Evolutionary conservation across 306 rosid species (phyloP).

Genomic region (Luffa acutangula): DNA sequence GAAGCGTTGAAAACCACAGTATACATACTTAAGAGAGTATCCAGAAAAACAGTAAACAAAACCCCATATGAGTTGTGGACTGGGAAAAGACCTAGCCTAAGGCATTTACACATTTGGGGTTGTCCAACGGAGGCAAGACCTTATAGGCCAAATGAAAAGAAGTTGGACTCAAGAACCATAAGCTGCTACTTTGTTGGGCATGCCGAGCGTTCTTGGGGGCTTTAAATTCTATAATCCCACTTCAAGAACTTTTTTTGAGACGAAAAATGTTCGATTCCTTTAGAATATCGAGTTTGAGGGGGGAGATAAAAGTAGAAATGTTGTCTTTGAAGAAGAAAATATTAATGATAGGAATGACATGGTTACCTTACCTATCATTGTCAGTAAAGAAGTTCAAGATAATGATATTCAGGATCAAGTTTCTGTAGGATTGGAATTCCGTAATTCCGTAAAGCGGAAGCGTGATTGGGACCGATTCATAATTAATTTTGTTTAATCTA

Average conservation of each 20-base stretch:
- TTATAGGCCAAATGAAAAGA: background rate
- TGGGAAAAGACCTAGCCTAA: background rate
- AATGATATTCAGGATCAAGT: too few relatives aligned
- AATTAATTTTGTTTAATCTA: too few relatives aligned
- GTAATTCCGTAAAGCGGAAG: too few relatives aligned
- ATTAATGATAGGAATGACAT: background rate
- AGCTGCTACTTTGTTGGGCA: background rate
- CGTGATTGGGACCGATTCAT: too few relatives aligned
- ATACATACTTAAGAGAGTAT: background rate
- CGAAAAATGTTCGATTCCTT: background rate
- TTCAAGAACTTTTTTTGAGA: background rate
- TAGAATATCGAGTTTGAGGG: background rate
- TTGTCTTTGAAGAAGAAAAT: background rate
- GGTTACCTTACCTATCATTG: too few relatives aligned
- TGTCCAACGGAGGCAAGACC: background rate
- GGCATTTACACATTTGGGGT: background rate
- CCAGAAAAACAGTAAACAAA: background rate
- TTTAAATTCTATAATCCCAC: background rate
- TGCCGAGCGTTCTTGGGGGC: background rate
- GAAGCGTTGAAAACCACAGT: background rate
- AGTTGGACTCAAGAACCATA: background rate
- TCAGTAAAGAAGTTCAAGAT: too few relatives aligned
- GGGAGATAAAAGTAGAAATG: background rate
- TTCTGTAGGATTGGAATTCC: too few relatives aligned
- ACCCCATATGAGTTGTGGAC: background rate